A percentile compares a stretch with the other conserved stretches of the same genome.
phyloP scores from a whole-genome alignment of 2,329 filamentous ascomycete species.

The Setomelanomma holmii region DNA sequence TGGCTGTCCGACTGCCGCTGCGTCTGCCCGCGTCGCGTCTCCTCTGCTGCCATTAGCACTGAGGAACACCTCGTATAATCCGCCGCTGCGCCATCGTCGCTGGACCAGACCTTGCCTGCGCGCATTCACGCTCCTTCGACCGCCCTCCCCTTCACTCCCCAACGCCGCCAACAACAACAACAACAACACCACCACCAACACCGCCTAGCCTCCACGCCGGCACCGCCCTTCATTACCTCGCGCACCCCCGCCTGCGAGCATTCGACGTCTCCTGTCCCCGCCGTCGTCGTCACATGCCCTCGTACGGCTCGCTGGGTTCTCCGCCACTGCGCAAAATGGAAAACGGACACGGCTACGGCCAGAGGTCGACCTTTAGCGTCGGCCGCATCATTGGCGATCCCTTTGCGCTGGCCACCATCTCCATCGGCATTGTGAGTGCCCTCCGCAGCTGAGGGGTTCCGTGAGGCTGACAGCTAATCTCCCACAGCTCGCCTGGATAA shows the following conservation, averaged over 20 bases:
- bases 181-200: background rate
- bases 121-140: conserved; percentile 9
- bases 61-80: conserved; percentile 3
- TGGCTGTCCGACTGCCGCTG: conserved; percentile 10
- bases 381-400: conserved; percentile 95
- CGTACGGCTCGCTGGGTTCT: conserved; percentile 75
- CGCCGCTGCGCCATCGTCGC: conserved; percentile 7
- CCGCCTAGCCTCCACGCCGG: background rate
- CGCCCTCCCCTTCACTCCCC: background rate
- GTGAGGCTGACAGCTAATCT: conserved; percentile 26
- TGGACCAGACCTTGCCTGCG: conserved; percentile 12
- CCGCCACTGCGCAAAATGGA: conserved; percentile 85
- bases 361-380: conserved; percentile 67
- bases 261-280: conserved; percentile 45
- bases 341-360: conserved; percentile 61
- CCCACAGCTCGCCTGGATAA: conserved; percentile 87
- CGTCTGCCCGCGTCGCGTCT: background rate
- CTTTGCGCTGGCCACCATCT: conserved; percentile 92
- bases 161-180: background rate
- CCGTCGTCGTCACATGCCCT: conserved; percentile 69
- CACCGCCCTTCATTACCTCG: background rate
- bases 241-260: background rate
- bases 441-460: background rate
- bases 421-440: conserved; percentile 81
- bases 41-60: conserved; percentile 6